These are phyloP conservation scores for Lactuca sativa DNA, from an alignment of 129 eudicot genomes.

Conservation along the genomic window DNA sequence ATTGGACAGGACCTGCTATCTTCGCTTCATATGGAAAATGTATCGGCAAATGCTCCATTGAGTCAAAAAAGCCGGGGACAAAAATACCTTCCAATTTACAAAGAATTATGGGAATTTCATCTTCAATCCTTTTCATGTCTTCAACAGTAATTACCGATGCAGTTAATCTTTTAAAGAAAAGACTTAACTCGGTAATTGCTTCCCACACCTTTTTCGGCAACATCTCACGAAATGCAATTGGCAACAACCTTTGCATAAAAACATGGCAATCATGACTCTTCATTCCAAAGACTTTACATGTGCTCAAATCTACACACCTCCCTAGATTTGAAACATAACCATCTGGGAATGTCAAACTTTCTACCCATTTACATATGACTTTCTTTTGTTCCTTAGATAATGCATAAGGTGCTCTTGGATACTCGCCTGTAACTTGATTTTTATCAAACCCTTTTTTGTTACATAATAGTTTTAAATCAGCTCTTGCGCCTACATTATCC, in stretches of 20 bases:
- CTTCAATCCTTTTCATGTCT: background rate
- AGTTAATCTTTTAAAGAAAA: constrained; percentile 12
- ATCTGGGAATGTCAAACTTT: no score
- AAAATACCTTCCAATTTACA: constrained; percentile 7
- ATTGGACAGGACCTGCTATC: no score
- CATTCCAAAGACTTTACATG: background rate
- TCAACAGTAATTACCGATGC: background rate
- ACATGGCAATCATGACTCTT: constrained; percentile 36
- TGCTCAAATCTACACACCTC: no score
- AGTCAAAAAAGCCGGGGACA: no score
- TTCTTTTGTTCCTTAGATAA: no score
- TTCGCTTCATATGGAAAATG: no score
- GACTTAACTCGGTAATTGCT: constrained; percentile 19
- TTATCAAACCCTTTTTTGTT: background rate
- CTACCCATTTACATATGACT: no score
- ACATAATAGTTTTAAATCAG: background rate
- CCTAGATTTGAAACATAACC: no score
- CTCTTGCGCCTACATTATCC: constrained; percentile 21
- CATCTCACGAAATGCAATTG: background rate
- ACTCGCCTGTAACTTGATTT: no score
- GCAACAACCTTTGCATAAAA: constrained; percentile 19
- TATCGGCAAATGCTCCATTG: no score
- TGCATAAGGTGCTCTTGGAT: no score
- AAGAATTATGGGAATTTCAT: background rate
- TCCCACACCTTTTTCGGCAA: constrained; percentile 9